phyloP scores from a whole-genome alignment of 2,329 filamentous ascomycete species.

The Sphaerulina musiva region DNA sequence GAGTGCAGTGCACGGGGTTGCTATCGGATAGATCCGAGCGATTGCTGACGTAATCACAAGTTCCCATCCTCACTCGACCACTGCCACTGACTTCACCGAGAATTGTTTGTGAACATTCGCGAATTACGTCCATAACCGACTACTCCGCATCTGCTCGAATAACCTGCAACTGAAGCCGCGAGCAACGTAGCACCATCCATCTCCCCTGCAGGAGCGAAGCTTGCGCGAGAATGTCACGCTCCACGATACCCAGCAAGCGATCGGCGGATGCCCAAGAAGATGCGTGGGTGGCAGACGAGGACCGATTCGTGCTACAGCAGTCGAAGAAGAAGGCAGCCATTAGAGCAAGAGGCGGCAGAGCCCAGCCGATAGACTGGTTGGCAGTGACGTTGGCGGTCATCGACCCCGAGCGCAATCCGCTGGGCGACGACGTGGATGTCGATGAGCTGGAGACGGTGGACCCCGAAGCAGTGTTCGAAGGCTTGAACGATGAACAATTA shows the following conservation, averaged over 20 bases:
- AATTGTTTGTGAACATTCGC: constrained; percentile 5
- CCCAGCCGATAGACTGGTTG: constrained; percentile 87
- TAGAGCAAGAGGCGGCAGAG: constrained; percentile 81
- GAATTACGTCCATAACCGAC: background rate
- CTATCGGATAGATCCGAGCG: background rate
- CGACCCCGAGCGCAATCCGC: constrained; percentile 68
- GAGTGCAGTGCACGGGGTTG: background rate
- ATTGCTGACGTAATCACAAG: background rate
- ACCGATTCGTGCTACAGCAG: constrained; percentile 91
- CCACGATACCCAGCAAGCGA: constrained; percentile 39
- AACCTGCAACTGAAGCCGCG: constrained; percentile 1
- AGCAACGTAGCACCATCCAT: constrained; percentile 11
- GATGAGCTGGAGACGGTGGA: constrained; percentile 67
- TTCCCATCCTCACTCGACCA: background rate
- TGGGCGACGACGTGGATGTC: constrained; percentile 77
- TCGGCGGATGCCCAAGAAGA: constrained; percentile 43
- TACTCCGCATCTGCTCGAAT: constrained; percentile 3
- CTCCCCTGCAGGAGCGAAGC: background rate
- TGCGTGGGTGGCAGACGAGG: constrained; percentile 84
- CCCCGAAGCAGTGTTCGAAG: constrained; percentile 73
- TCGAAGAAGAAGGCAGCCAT: constrained; percentile 98
- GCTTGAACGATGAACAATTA: constrained; percentile 60
- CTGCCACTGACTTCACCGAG: background rate
- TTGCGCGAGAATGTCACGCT: constrained; percentile 22
- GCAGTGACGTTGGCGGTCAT: constrained; percentile 85